Percentiles rank a stretch among this genome's conserved stretches.
These are phyloP conservation scores for Ceriops zippeliana DNA, from an alignment of 345 rosid genomes.

Conservation along the genomic window DNA sequence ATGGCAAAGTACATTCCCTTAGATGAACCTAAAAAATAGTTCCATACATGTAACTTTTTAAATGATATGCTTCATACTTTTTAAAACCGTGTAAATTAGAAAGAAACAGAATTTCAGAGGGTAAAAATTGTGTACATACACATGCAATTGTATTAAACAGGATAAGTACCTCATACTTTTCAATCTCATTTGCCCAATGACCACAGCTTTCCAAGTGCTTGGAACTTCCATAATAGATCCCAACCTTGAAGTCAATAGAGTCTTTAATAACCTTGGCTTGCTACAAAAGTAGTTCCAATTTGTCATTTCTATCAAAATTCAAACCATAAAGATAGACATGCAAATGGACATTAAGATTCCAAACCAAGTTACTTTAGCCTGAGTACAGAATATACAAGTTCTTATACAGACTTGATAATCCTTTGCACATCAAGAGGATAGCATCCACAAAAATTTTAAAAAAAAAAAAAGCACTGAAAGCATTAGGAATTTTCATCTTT, in stretches of 20 bases:
- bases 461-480: background rate
- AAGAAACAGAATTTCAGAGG: no score
- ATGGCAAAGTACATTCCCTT: background rate
- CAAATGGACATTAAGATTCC: background rate
- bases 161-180: constrained; percentile 63
- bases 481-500: background rate
- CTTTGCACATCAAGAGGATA: background rate
- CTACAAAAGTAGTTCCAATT: constrained; percentile 36
- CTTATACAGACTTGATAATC: background rate
- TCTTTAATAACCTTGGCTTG: constrained; percentile 84
- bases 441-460: background rate
- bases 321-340: background rate
- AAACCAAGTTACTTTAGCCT: background rate
- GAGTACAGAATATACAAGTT: background rate
- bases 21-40: background rate
- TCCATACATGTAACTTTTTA: background rate
- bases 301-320: constrained; percentile 16
- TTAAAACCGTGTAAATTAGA: no score
- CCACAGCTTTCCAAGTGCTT: constrained; percentile 46
- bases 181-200: constrained; percentile 77
- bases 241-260: constrained; percentile 68
- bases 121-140: no score
- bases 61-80: no score
- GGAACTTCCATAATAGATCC: constrained; percentile 54
- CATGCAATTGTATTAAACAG: background rate